Percentiles rank a stretch among this genome's conserved stretches.
phyloP scores from a whole-genome alignment of 495 filamentous ascomycete species.

The Ramalina intermedia region DNA sequence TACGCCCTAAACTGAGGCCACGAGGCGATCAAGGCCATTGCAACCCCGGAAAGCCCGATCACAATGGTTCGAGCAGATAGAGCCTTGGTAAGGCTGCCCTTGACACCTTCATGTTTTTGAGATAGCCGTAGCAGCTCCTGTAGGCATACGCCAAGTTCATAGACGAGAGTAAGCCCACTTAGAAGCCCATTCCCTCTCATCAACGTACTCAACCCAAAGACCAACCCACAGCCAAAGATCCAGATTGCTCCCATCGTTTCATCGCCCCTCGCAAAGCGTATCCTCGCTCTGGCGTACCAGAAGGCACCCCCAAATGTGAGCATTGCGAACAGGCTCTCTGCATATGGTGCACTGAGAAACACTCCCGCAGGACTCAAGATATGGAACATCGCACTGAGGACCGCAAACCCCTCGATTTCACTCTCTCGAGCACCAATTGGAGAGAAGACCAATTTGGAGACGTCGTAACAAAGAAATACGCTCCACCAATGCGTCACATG shows the following conservation, averaged over 20 bases:
- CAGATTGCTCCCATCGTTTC: constrained; percentile 25
- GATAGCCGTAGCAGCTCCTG: neutral
- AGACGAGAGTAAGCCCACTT: constrained; percentile 59
- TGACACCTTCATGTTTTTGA: too few relatives aligned
- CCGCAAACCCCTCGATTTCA: constrained; percentile 27
- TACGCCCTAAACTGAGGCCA: constrained; percentile 69
- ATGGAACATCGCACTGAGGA: constrained; percentile 57
- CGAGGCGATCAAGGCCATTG: constrained; percentile 49
- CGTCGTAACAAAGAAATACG: constrained; percentile 52
- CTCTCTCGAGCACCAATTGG: neutral
- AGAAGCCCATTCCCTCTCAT: constrained; percentile 81
- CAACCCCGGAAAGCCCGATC: constrained; percentile 48
- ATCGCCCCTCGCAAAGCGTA: constrained; percentile 17
- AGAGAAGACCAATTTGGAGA: constrained; percentile 22
- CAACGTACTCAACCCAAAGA: constrained; percentile 60
- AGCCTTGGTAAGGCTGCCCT: neutral
- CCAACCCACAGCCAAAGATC: constrained; percentile 42
- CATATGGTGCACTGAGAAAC: constrained; percentile 79
- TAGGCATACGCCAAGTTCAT: constrained; percentile 32
- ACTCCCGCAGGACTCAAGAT: constrained; percentile 76
- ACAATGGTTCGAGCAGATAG: neutral
- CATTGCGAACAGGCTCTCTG: constrained; percentile 66
- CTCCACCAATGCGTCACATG: constrained; percentile 63
- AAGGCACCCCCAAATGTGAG: constrained; percentile 62
- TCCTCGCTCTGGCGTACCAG: constrained; percentile 46